Conservation (phyloP, 768 basidiomycete genomes). For the Leccinum disarticulatum region DNA sequence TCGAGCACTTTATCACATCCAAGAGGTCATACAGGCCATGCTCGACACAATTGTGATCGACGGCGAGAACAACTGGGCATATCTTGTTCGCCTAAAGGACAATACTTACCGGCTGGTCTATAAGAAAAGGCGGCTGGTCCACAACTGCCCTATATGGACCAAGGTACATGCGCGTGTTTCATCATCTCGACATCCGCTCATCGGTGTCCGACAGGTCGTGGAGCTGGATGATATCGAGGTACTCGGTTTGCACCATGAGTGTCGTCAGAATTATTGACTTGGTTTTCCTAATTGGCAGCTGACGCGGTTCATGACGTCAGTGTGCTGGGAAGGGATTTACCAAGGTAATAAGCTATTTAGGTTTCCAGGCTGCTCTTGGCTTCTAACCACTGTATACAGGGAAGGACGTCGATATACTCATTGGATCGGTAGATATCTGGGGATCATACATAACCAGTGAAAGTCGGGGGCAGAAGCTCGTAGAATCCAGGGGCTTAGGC, state of each 20-base stretch:
- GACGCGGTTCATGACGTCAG: conserved; percentile 22
- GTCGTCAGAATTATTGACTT: neutral
- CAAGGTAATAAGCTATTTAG: conserved; percentile 15
- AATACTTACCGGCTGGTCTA: conserved; percentile 28
- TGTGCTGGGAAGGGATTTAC: conserved; percentile 32
- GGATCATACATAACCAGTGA: conserved; percentile 23
- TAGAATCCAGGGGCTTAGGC: conserved; percentile 29
- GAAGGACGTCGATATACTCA: conserved; percentile 29
- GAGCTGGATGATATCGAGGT: conserved; percentile 34
- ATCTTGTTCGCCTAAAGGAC: conserved; percentile 33
- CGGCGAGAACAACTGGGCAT: conserved; percentile 34
- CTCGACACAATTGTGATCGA: conserved; percentile 31
- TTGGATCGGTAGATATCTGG: conserved; percentile 29
- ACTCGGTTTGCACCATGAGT: neutral
- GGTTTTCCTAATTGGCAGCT: conserved; percentile 14
- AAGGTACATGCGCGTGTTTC: conserved; percentile 18
- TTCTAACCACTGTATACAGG: conserved; percentile 13
- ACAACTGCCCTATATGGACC: conserved; percentile 30
- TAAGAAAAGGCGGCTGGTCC: conserved; percentile 21
- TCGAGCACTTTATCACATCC: conserved; percentile 23
- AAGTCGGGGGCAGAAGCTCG: conserved; percentile 31
- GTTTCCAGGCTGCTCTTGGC: neutral
- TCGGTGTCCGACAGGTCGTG: conserved; percentile 22
- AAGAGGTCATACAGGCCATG: conserved; percentile 36
- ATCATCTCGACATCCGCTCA: conserved; percentile 6